A percentile compares a stretch with the other conserved stretches of the same genome.
phyloP scores from a whole-genome alignment of 2,329 filamentous ascomycete species.

The Aureobasidium sp. region DNA sequence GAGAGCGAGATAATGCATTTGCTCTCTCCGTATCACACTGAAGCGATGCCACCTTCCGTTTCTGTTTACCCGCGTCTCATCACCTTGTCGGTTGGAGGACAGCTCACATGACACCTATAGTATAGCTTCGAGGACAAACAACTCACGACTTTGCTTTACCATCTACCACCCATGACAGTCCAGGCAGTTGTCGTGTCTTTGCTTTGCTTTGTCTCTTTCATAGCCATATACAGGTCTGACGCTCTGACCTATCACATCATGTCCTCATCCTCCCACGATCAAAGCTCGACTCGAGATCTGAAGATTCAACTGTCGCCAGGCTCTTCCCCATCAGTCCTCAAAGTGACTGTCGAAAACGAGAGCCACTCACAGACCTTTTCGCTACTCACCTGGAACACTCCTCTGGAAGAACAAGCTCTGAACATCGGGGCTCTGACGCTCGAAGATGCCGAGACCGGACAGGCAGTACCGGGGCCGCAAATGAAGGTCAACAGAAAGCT shows the following conservation, averaged over 20 bases:
- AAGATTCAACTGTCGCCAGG: conserved; percentile 1
- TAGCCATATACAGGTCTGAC: not conserved
- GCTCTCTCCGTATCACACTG: not conserved
- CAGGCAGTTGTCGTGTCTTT: not conserved
- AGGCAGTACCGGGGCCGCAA: conserved; percentile 23
- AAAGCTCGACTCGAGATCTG: not conserved
- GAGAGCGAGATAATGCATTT: not conserved
- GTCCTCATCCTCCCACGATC: not conserved
- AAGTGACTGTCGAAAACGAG: conserved; percentile 30
- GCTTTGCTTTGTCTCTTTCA: not conserved
- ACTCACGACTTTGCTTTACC: not conserved
- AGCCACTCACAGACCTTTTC: conserved; percentile 27
- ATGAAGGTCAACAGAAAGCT: conserved; percentile 30
- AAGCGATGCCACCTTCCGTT: not conserved
- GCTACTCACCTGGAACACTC: conserved; percentile 33
- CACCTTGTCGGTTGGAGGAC: not conserved
- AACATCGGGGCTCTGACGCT: conserved; percentile 32
- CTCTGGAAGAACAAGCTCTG: conserved; percentile 30
- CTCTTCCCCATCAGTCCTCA: conserved; percentile 19
- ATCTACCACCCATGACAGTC: not conserved
- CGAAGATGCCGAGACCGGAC: conserved; percentile 21
- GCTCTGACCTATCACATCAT: not conserved
- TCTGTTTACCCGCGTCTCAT: not conserved
- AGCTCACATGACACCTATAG: not conserved
- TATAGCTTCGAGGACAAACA: not conserved